Conservation (phyloP, 176 grass and related monocot genomes). For the Oryza glumipatula region DNA sequence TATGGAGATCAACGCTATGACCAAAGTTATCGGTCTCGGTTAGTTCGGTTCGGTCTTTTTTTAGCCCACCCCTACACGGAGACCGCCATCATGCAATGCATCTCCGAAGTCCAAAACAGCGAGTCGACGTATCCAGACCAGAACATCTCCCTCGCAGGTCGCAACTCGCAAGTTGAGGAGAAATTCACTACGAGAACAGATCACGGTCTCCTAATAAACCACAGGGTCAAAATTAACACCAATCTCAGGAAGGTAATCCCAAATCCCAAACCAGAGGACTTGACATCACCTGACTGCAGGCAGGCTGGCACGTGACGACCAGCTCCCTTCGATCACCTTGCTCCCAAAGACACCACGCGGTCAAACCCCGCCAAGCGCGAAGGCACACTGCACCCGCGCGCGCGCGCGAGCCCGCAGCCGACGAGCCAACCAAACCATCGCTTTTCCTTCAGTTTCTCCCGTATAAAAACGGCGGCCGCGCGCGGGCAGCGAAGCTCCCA, state of each 20-base stretch:
- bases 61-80: too few species aligned
- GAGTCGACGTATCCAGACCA: not conserved
- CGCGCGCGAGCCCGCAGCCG: not conserved
- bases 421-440: not conserved
- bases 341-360: constrained; percentile 32
- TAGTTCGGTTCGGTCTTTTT: too few species aligned
- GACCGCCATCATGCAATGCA: not conserved
- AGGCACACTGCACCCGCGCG: not conserved
- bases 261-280: not conserved
- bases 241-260: not conserved
- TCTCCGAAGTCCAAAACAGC: not conserved
- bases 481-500: constrained; percentile 22
- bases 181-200: not conserved
- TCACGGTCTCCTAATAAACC: not conserved
- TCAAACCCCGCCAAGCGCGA: constrained; percentile 17
- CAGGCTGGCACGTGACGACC: not conserved
- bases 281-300: not conserved
- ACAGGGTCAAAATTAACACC: not conserved
- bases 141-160: not conserved
- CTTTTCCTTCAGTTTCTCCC: not conserved
- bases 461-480: constrained; percentile 32
- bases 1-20: too few species aligned
- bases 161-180: not conserved
- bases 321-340: constrained; percentile 16
- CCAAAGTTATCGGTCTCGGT: too few species aligned